A percentile compares a stretch with the other conserved stretches of the same genome.
Conservation (phyloP, 495 filamentous ascomycete species). For the Penicillium chermesinum region DNA sequence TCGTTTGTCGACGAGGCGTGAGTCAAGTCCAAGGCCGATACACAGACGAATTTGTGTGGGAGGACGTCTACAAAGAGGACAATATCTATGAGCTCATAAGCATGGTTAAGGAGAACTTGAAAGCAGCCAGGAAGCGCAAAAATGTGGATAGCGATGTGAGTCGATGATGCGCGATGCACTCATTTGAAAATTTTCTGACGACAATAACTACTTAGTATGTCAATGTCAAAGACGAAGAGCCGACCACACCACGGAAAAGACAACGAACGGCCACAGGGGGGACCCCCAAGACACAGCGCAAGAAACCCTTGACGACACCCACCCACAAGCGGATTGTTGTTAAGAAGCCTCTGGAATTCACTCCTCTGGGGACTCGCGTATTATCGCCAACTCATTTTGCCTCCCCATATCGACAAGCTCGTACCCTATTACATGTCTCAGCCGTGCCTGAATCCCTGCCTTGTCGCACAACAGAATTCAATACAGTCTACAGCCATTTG, state of each 20-base stretch:
- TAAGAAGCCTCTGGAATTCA: conserved; percentile 93
- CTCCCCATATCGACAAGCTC: conserved; percentile 88
- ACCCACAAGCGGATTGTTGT: conserved; percentile 69
- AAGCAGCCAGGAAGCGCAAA: conserved; percentile 50
- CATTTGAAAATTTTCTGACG: conserved; percentile 6
- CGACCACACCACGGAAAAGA: conserved; percentile 56
- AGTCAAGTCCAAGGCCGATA: conserved; percentile 84
- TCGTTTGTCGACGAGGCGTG: conserved; percentile 84
- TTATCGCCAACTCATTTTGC: conserved; percentile 71
- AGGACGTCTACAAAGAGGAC: conserved; percentile 66
- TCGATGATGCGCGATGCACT: background rate
- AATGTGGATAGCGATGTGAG: conserved; percentile 48
- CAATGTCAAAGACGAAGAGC: conserved; percentile 40
- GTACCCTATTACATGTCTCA: conserved; percentile 85
- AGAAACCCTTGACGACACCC: conserved; percentile 59
- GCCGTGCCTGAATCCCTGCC: conserved; percentile 84
- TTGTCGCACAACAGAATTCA: conserved; percentile 88
- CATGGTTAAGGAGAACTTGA: conserved; percentile 57
- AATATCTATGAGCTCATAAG: conserved; percentile 60
- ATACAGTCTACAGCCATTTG: conserved; percentile 85
- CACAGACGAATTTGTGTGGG: conserved; percentile 90
- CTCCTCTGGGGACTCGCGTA: conserved; percentile 80
- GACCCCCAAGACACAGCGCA: conserved; percentile 53
- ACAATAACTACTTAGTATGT: conserved; percentile 24
- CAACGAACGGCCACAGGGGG: conserved; percentile 49